These are phyloP conservation scores for Nitzschia putrida DNA, from an alignment of 108 stramenopile genomes.

Conservation along the genomic window DNA sequence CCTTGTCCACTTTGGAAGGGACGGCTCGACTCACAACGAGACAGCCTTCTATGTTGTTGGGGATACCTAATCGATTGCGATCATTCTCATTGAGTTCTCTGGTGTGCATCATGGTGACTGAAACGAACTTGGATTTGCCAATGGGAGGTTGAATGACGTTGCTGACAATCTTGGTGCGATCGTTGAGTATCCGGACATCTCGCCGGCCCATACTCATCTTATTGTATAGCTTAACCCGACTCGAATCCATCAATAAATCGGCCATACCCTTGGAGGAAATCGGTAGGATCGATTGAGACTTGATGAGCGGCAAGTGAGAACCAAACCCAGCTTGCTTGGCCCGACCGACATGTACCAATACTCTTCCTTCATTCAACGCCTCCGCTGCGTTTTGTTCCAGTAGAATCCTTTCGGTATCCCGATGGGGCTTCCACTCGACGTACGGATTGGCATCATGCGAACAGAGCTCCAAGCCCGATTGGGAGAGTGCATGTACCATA, in stretches of 20 bases:
- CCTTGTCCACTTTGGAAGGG: conserved; percentile 19
- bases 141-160: conserved; percentile 75
- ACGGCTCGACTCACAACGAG: conserved; percentile 83
- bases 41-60: conserved; percentile 44
- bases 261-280: conserved; percentile 70
- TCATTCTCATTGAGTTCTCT: conserved; percentile 44
- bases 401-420: conserved; percentile 45
- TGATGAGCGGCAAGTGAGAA: conserved; percentile 69
- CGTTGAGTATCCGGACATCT: conserved; percentile 51
- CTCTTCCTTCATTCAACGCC: conserved; percentile 29
- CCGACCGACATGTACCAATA: conserved; percentile 69
- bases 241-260: conserved; percentile 78
- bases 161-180: conserved; percentile 78
- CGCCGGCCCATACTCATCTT: conserved; percentile 82
- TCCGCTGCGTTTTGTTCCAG: conserved; percentile 16
- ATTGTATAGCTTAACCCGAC: conserved; percentile 73
- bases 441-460: conserved; percentile 21
- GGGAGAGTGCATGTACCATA: conserved; percentile 45
- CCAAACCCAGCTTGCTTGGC: conserved; percentile 50
- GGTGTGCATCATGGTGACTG: conserved; percentile 78
- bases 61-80: background rate
- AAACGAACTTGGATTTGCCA: conserved; percentile 57
- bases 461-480: conserved; percentile 57
- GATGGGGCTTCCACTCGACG: conserved; percentile 64
- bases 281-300: conserved; percentile 66